Percentiles rank a stretch among this genome's conserved stretches.
phyloP scores from a whole-genome alignment of 116 monocot genomes.

The Trichopus zeylanicus region DNA sequence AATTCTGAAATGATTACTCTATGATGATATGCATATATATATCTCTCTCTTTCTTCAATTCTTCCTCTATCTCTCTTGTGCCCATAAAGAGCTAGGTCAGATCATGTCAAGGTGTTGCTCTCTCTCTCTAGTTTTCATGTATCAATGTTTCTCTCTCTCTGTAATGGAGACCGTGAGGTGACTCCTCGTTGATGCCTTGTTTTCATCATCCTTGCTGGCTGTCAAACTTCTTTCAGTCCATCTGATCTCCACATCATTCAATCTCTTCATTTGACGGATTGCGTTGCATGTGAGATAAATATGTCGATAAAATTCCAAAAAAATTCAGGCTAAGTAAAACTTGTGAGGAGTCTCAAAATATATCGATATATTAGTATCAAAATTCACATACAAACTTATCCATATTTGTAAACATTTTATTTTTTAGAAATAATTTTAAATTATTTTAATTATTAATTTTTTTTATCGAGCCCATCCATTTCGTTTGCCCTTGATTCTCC shows the following conservation, averaged over 20 bases:
- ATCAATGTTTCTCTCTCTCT: neutral
- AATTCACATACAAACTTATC: too few relatives aligned
- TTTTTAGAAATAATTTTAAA: neutral
- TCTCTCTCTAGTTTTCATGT: neutral
- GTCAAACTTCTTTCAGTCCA: neutral
- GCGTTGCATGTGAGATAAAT: too few relatives aligned
- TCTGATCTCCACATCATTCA: too few relatives aligned
- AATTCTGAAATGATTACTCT: constrained; percentile 18
- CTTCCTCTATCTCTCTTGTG: too few relatives aligned
- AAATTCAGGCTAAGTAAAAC: too few relatives aligned
- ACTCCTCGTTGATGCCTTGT: neutral
- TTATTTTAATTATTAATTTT: neutral
- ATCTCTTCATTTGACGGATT: too few relatives aligned
- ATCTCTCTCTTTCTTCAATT: neutral
- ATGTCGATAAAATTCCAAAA: too few relatives aligned
- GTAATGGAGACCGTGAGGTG: neutral
- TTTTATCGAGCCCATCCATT: neutral
- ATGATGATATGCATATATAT: constrained; percentile 10
- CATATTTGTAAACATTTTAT: too few relatives aligned
- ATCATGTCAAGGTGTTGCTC: too few relatives aligned
- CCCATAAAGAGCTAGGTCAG: too few relatives aligned
- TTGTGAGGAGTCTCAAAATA: too few relatives aligned
- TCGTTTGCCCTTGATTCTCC: neutral
- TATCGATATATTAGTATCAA: too few relatives aligned
- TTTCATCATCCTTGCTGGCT: neutral